A percentile compares a stretch with the other conserved stretches of the same genome.
These are phyloP conservation scores for Plectosphaerella cucumerina DNA, from an alignment of 2,329 filamentous ascomycete species.

Conservation along the genomic window DNA sequence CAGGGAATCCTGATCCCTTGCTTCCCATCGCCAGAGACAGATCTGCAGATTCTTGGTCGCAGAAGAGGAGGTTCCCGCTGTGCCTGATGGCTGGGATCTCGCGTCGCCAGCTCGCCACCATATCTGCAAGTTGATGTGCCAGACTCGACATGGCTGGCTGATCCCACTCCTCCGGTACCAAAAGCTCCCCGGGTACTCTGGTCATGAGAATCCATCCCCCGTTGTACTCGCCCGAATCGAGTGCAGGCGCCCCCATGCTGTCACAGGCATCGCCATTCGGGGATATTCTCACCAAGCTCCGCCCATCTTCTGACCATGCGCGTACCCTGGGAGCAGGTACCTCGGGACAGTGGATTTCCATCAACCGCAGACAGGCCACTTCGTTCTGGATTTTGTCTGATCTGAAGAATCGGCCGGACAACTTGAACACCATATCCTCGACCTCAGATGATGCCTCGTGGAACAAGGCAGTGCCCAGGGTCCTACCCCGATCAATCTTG, in stretches of 20 bases:
- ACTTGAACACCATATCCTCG: constrained; percentile 14
- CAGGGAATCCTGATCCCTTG: neutral
- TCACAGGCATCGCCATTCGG: neutral
- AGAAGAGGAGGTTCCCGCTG: constrained; percentile 11
- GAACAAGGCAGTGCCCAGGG: neutral
- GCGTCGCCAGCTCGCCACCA: constrained; percentile 12
- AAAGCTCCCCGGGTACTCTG: constrained; percentile 7
- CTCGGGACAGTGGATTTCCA: constrained; percentile 13
- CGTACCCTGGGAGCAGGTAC: constrained; percentile 12
- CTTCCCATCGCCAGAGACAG: neutral
- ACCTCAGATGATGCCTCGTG: neutral
- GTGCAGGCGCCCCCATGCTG: neutral
- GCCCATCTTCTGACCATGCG: constrained; percentile 17
- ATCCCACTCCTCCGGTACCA: constrained; percentile 10
- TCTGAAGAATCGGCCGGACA: constrained; percentile 16
- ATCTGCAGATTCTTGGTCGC: neutral
- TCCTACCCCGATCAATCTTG: constrained; percentile 1
- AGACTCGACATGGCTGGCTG: constrained; percentile 4
- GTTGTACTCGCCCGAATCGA: neutral
- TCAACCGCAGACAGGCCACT: constrained; percentile 13
- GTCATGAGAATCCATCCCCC: constrained; percentile 17
- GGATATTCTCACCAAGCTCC: neutral
- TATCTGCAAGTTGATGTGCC: constrained; percentile 12
- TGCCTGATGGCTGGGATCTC: constrained; percentile 11
- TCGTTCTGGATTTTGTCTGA: constrained; percentile 18